phyloP scores from a whole-genome alignment of 2,329 filamentous ascomycete genomes.

The Nothopassalora personata region DNA sequence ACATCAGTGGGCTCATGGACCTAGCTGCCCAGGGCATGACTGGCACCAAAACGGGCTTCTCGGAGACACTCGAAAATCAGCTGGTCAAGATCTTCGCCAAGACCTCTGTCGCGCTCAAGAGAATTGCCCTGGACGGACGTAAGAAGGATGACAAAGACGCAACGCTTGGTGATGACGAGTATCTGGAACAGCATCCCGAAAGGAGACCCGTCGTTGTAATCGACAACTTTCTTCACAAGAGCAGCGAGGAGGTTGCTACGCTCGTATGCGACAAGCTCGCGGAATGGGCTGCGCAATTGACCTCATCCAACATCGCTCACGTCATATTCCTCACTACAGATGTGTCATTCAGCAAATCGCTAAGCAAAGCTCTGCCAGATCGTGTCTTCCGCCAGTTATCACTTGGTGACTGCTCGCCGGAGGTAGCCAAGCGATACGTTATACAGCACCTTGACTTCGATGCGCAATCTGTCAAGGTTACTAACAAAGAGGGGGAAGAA shows the following conservation, averaged over 20 bases:
- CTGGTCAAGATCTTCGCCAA: slow-evolving; percentile 85
- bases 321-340: slow-evolving; percentile 93
- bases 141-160: slow-evolving; percentile 69
- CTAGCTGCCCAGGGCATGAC: slow-evolving; percentile 90
- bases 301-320: slow-evolving; percentile 83
- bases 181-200: slow-evolving; percentile 84
- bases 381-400: slow-evolving; percentile 83
- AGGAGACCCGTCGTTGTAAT: slow-evolving; percentile 76
- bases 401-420: slow-evolving; percentile 74
- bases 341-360: slow-evolving; percentile 77
- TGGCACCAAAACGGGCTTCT: slow-evolving; percentile 89
- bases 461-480: slow-evolving; percentile 25
- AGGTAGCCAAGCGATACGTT: slow-evolving; percentile 87
- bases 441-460: slow-evolving; percentile 66
- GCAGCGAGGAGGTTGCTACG: slow-evolving; percentile 37
- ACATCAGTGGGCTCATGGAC: slow-evolving; percentile 84
- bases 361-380: slow-evolving; percentile 83
- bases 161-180: slow-evolving; percentile 73
- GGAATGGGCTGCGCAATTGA: slow-evolving; percentile 80
- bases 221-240: slow-evolving; percentile 81
- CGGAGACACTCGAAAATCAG: slow-evolving; percentile 84
- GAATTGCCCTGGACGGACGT: slow-evolving; percentile 65
- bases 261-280: slow-evolving; percentile 54
- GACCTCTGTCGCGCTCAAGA: slow-evolving; percentile 70
- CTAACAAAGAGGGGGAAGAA: slow-evolving; percentile 35